Conservation (phyloP, 495 filamentous ascomycete genomes). For the Terfezia claveryi region DNA sequence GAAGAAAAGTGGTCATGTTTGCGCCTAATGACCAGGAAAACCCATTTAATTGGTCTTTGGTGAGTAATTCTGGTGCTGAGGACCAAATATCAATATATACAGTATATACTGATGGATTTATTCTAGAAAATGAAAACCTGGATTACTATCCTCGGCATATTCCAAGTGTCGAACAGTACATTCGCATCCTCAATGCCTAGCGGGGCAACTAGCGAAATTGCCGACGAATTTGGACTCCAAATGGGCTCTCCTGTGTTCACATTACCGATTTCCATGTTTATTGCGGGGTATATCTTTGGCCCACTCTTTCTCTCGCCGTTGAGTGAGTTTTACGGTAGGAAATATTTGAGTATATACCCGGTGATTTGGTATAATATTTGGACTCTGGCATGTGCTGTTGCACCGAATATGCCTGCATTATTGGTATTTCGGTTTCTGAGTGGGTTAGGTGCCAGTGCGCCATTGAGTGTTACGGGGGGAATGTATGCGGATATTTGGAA, state of each 20-base stretch:
- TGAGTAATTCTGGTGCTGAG: not conserved
- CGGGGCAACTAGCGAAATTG: constrained; percentile 26
- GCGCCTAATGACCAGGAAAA: constrained; percentile 27
- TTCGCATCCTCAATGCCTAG: constrained; percentile 31
- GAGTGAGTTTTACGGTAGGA: constrained; percentile 31
- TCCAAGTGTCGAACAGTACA: constrained; percentile 31
- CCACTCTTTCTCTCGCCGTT: constrained; percentile 31
- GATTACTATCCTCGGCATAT: constrained; percentile 26
- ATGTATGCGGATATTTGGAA: constrained; percentile 33
- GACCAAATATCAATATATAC: not conserved
- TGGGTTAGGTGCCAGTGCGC: constrained; percentile 30
- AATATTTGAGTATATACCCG: constrained; percentile 27
- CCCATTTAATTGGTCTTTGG: constrained; percentile 30
- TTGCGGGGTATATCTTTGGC: constrained; percentile 31
- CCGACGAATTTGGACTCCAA: constrained; percentile 23
- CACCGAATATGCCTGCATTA: constrained; percentile 28
- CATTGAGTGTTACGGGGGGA: constrained; percentile 28
- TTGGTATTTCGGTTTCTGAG: constrained; percentile 30
- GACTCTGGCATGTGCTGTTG: constrained; percentile 31
- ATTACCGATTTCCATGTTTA: constrained; percentile 30
- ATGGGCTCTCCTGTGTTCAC: constrained; percentile 23
- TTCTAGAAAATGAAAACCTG: constrained; percentile 20
- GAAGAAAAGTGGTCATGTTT: constrained; percentile 20
- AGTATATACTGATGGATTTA: not conserved
- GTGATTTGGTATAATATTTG: constrained; percentile 27